Conservation (phyloP, 2,329 filamentous ascomycete genomes). For the Aspergillus quadricinctus region DNA sequence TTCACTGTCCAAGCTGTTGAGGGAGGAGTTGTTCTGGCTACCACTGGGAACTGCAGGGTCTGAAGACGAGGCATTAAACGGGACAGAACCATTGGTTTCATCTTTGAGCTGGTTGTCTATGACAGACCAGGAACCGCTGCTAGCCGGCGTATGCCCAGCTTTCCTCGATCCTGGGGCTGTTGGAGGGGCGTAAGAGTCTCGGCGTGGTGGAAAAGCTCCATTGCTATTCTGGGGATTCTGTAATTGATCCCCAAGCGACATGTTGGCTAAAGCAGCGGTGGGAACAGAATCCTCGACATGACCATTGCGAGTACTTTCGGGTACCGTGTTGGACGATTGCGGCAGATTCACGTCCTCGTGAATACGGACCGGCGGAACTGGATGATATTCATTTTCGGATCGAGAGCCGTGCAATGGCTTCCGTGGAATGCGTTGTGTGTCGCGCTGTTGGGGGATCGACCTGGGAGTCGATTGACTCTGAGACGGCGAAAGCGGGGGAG, state of each 20-base stretch:
- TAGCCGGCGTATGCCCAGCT: constrained; percentile 29
- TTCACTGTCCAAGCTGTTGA: constrained; percentile 34
- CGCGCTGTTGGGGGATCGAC: constrained; percentile 17
- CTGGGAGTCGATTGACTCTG: constrained; percentile 4
- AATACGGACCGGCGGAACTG: constrained; percentile 32
- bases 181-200: constrained; percentile 20
- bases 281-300: constrained; percentile 20
- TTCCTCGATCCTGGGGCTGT: constrained; percentile 8
- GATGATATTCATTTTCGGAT: constrained; percentile 26
- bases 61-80: constrained; percentile 20
- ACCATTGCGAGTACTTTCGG: constrained; percentile 23
- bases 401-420: constrained; percentile 21
- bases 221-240: constrained; percentile 15
- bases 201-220: constrained; percentile 19
- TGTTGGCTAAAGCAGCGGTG: constrained; percentile 20
- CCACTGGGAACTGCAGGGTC: constrained; percentile 21
- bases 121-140: constrained; percentile 35
- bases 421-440: constrained; percentile 19
- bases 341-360: constrained; percentile 23
- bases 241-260: constrained; percentile 23
- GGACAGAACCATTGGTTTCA: constrained; percentile 13
- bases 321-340: constrained; percentile 23
- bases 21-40: constrained; percentile 30
- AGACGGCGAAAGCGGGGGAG: constrained; percentile 25
- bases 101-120: constrained; percentile 25